Base-by-base conservation (phyloP, 495 filamentous ascomycete genomes). In the Poronia punctata region DNA sequence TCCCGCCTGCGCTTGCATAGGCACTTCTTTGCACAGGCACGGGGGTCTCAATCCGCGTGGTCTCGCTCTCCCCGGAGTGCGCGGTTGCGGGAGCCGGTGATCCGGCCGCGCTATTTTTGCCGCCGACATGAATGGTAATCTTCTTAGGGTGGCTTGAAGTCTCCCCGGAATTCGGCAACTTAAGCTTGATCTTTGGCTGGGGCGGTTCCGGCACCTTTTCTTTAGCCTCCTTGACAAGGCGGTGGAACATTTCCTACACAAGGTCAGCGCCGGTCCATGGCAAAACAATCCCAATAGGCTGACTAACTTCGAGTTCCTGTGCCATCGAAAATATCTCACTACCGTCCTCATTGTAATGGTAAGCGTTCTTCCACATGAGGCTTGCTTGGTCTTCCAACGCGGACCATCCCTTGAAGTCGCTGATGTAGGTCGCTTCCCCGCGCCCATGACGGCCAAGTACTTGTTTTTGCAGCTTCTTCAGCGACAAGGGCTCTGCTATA, bases 271-370 rank as follows among this genome's bases (percentile, higher is more conserved):
- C 10, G n/a, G 14, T 32, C 3, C 22, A 23, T 21, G 15, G 8
- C n/a, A n/a, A n/a, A n/a, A n/a, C n/a, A n/a, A n/a, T n/a, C n/a
- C n/a, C n/a, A n/a, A n/a, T n/a, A n/a, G n/a, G n/a, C n/a, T n/a
- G 19, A 30, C 72, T 37, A 66, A 86, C 86, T 74, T 93, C 76
- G 9, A 95, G 72, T 22, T 86, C 72, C 14, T 76, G 75, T 14
- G 86, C 85, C 40, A 88, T 68, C 14, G 70, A 64, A 35, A 72
- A 82, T 26, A 95, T 83, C 11, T 82, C 78, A 50, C 88, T 94
- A 3, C 74, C 84, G 50, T 93, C 88, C 52, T 93, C 88, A 49
- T 95, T 95, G 61, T 88, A 95, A 20, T 79, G 75, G 35, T 80
- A 78, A 4, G 88, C 89, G 63, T 95, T 95, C 25, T 71, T 75